These are phyloP conservation scores for Porphyrellus sp. DNA, from an alignment of 1,284 basidiomycete species.

Conservation along the genomic window DNA sequence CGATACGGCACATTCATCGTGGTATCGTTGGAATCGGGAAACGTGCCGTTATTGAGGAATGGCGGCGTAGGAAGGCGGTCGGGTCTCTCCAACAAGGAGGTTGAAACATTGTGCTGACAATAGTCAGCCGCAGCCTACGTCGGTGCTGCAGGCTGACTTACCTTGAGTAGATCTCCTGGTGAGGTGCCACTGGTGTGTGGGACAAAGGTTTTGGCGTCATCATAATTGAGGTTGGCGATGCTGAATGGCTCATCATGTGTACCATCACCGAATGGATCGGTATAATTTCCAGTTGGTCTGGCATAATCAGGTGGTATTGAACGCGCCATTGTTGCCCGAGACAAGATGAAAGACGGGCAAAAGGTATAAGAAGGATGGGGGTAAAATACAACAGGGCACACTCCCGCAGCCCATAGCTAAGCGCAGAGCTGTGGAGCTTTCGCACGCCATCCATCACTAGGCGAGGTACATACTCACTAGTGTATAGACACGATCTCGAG, in stretches of 20 bases:
- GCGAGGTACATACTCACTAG: too few species aligned
- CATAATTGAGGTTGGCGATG: conserved; percentile 8
- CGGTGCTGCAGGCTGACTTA: conserved; percentile 7
- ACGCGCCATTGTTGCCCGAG: conserved; percentile 29
- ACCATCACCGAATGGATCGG: conserved; percentile 31
- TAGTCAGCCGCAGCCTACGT: conserved; percentile 31
- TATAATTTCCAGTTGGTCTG: conserved; percentile 8
- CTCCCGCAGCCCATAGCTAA: background rate
- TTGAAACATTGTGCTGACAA: conserved; percentile 17
- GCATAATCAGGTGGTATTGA: conserved; percentile 9
- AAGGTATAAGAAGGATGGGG: background rate
- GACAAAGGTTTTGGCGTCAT: conserved; percentile 24
- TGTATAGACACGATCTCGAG: too few species aligned
- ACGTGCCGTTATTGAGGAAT: conserved; percentile 9
- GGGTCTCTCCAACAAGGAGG: conserved; percentile 9
- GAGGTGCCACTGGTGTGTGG: conserved; percentile 23
- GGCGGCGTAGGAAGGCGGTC: conserved; percentile 16
- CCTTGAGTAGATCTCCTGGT: conserved; percentile 8
- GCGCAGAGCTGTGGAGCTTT: background rate
- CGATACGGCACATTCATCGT: conserved; percentile 21
- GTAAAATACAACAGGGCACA: background rate
- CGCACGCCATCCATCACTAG: too few species aligned
- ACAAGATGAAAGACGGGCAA: conserved; percentile 6
- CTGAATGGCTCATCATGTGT: conserved; percentile 24
- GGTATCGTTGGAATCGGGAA: conserved; percentile 2